Evolutionary conservation across 345 rosid species (phyloP).

Genomic region (Camelina neglecta): DNA sequence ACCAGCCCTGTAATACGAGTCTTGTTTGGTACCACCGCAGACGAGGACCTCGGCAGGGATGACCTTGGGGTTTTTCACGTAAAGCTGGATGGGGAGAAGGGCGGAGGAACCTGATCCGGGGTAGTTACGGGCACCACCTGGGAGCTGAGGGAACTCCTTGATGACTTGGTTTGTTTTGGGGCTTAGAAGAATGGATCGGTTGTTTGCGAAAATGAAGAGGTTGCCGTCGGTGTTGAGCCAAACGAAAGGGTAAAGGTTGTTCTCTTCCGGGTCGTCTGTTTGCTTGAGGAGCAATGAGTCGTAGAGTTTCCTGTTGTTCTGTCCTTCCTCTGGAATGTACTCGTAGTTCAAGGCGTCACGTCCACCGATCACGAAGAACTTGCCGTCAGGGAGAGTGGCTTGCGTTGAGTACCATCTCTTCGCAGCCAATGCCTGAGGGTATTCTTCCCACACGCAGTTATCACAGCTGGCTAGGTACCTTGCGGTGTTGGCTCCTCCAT

Average conservation of each 20-base stretch:
- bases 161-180: constrained; percentile 55
- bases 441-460: constrained; percentile 66
- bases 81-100: constrained; percentile 65
- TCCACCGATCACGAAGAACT: constrained; percentile 82
- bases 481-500: constrained; percentile 67
- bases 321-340: constrained; percentile 68
- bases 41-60: constrained; percentile 59
- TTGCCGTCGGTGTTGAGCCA: constrained; percentile 81
- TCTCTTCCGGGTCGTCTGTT: constrained; percentile 61
- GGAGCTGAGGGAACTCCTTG: constrained; percentile 66
- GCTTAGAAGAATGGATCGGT: constrained; percentile 65
- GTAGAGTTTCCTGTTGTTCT: constrained; percentile 45
- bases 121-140: constrained; percentile 80
- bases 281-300: constrained; percentile 57
- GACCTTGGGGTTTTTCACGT: constrained; percentile 14
- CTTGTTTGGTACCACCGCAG: constrained; percentile 66
- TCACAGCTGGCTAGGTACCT: constrained; percentile 54
- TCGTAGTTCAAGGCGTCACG: constrained; percentile 74
- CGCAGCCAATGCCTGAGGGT: constrained; percentile 64
- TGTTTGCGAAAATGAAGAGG: constrained; percentile 81
- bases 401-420: constrained; percentile 93
- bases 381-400: constrained; percentile 70
- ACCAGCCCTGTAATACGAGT: constrained; percentile 53
- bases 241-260: constrained; percentile 86
- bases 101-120: constrained; percentile 73